Conservation (phyloP, 106 monocot species). For the Dendrobium nobile region DNA sequence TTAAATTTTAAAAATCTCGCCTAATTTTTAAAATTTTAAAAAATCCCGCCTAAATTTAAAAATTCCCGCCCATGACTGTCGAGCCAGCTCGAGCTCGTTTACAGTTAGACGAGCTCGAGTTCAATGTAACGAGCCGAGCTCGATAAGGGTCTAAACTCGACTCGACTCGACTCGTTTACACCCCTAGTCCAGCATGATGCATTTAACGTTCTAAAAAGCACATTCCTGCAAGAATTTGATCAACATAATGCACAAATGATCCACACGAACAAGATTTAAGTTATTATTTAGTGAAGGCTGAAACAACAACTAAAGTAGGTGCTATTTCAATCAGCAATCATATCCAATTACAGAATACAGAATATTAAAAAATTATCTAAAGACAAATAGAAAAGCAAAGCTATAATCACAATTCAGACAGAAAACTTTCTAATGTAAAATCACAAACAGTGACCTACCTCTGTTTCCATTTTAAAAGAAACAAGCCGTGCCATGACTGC, state of each 20-base stretch:
- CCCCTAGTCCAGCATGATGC: too few relatives aligned
- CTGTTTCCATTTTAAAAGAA: constrained; percentile 92
- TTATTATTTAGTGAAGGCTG: background rate
- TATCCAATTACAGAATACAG: background rate
- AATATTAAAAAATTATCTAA: background rate
- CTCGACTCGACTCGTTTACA: too few relatives aligned
- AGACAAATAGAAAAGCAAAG: background rate
- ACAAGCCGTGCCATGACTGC: constrained; percentile 88
- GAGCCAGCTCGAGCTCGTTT: too few relatives aligned
- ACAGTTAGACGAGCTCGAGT: too few relatives aligned
- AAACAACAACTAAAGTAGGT: background rate
- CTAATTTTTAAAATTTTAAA: too few relatives aligned
- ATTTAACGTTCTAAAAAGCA: background rate
- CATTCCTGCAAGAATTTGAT: background rate
- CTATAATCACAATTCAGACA: background rate
- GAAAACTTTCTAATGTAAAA: background rate
- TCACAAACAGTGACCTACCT: constrained; percentile 38
- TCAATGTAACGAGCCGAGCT: too few relatives aligned
- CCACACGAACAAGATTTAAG: background rate
- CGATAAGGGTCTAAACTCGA: too few relatives aligned
- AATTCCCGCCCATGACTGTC: too few relatives aligned
- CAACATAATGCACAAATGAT: background rate
- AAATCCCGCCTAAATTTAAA: too few relatives aligned
- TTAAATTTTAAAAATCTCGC: too few relatives aligned
- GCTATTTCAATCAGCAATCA: background rate